Base-by-base conservation (phyloP, 2,329 filamentous ascomycete genomes). In the Alternaria brassicae region DNA sequence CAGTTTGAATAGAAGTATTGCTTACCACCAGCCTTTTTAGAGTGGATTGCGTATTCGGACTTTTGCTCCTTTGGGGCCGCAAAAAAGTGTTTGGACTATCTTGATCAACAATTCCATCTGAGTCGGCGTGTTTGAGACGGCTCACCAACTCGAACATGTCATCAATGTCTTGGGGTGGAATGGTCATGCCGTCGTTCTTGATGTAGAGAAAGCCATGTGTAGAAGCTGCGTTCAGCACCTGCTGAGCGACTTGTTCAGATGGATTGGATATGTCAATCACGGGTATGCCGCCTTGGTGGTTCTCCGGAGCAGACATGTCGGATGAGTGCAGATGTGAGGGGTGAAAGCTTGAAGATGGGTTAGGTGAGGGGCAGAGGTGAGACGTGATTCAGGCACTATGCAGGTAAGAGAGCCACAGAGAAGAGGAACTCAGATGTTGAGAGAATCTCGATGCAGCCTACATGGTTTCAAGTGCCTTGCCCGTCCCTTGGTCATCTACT, bases 191-290 rank as follows among this genome's bases (percentile, higher is more conserved):
- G 21, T 87, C 84, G 72, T 92, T 93, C 72, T 88, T 89, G 71
- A 98, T 88, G 75, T 95, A 98, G 61, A 97, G 86, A 78, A 98
- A 98, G 61, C 94, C 94, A 78, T 93, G 90, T 53, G 89, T 88
- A 36, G 88, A 86, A 2, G 93, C 93, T 1, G 94, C 94, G 61
- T 90, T 85, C 40, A 97, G 87, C 40, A 98, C 81, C 56, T 83
- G 84, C 63, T 88, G 85, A 55, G 86, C 86, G 51, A 90, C 90
- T 64, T 89, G 82, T 9, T 78, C 69, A 27, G 83, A 82, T 5
- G 84, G 81, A 17, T 84, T 83, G 4, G 88, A 89, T 65, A 97
- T 88, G 76, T 97, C 90, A 68, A 98, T 92, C 52, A 97, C 82
- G 21, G 94, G 93, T 37, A 97, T 93, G 3, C 56, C 27, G 8